Evolutionary conservation across 2,329 filamentous ascomycete genomes (phyloP), one percentile per base, ranked within the genome.

Genomic region (Neospermospora avenae): DNA sequence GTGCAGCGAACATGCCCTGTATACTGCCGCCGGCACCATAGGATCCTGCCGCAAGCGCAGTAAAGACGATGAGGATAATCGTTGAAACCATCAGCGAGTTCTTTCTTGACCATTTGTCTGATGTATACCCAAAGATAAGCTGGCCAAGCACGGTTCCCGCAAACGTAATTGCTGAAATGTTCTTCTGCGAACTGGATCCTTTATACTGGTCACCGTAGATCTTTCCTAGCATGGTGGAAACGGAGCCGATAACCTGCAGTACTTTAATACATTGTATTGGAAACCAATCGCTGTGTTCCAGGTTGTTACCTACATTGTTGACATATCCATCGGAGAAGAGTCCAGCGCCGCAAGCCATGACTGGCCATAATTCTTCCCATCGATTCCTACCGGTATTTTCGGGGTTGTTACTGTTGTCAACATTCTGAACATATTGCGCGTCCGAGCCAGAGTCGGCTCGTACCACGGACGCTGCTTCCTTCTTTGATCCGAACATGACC

Each of bases 281-380:
- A 16, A 8, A n/a, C 14, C n/a, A 14, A n/a, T 31, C 20, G 18
- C 8, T 22, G 28, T 10, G 28, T 5, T 31, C 11, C 28, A 31
- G 5, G 2, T n/a, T n/a, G n/a, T n/a, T 31, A 37, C 77, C 68
- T 76, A 91, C 90, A 70, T 90, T 91, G 76, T 96, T 96, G 72
- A 96, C 84, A 74, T 96, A 96, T 16, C 93, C 93, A 74, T 96
- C 93, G 24, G 88, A 92, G 75, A 96, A 96, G 1, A 96, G 81
- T 69, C 93, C 93, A 55, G 92, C 90, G 65, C 93, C 93, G 71
- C 91, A 96, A 45, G 92, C 92, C 67, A 96, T 87, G 0, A 91
- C 70, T 14, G 92, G 91, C 81, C 68, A 72, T 6, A 73, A 39
- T 31, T 65, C 57, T 24, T 70, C 63, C 70, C 69, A 71, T 41